These are phyloP conservation scores for Kodamaea leandrae DNA, from an alignment of 805 yeast genomes.

Conservation along the genomic window DNA sequence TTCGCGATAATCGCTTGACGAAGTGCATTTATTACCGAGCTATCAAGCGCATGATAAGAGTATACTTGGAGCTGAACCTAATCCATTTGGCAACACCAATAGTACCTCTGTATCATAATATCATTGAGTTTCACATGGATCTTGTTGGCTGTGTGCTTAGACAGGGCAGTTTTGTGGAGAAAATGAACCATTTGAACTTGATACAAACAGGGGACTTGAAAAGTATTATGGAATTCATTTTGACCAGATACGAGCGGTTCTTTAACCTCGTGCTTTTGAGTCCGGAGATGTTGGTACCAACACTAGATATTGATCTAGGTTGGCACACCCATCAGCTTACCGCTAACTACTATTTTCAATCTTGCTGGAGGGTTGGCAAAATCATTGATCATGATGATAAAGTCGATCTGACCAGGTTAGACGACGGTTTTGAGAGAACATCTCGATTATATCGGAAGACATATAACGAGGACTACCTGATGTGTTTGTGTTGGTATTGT, in stretches of 20 bases:
- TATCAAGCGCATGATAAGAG: not conserved
- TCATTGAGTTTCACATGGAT: conserved; percentile 17
- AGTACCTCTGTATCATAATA: not conserved
- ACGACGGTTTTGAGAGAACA: conserved; percentile 11
- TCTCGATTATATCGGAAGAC: conserved; percentile 9
- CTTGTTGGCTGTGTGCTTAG: conserved; percentile 24
- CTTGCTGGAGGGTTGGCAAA: conserved; percentile 15
- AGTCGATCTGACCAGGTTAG: not conserved
- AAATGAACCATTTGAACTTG: conserved; percentile 21
- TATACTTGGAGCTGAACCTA: conserved; percentile 2
- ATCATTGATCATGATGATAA: conserved; percentile 9
- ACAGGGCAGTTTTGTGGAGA: conserved; percentile 21
- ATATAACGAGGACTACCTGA: conserved; percentile 10
- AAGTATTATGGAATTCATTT: conserved; percentile 13
- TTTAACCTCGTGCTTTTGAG: conserved; percentile 5
- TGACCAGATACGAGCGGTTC: conserved; percentile 20
- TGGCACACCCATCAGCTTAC: conserved; percentile 30
- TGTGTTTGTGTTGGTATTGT: conserved; percentile 13
- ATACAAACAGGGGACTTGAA: conserved; percentile 8
- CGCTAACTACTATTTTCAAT: conserved; percentile 14
- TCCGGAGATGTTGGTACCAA: conserved; percentile 18
- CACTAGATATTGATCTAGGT: conserved; percentile 26
- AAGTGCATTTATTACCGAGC: not conserved
- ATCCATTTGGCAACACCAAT: conserved; percentile 2
- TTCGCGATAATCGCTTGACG: not conserved